A percentile compares a stretch with the other conserved stretches of the same genome.
Evolutionary conservation across 257 asterid genomes (phyloP).

Genomic region (Fraxinus anomala): DNA sequence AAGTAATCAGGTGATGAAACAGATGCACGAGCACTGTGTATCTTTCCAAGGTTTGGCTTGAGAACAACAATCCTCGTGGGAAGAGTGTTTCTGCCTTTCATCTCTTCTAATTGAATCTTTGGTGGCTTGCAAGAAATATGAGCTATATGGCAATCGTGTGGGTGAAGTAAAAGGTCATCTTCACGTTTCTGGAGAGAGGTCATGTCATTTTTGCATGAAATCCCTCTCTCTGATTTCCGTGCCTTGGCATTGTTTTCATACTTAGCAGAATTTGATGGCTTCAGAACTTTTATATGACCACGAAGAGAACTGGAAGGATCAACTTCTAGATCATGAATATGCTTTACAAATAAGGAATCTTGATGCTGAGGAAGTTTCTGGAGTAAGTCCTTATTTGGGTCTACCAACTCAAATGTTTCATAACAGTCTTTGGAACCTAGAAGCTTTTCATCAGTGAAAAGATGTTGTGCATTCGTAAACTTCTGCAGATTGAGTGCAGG

Average conservation of each 20-base stretch:
- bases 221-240: conserved; percentile 48
- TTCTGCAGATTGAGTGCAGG: conserved; percentile 56
- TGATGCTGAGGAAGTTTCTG: conserved; percentile 52
- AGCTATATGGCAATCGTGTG: conserved; percentile 43
- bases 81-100: conserved; percentile 35
- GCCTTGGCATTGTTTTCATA: conserved; percentile 48
- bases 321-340: conserved; percentile 47
- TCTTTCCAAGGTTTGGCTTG: conserved; percentile 71
- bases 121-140: conserved; percentile 36
- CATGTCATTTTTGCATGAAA: conserved; percentile 33
- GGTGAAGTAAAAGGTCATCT: conserved; percentile 75
- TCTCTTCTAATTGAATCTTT: conserved; percentile 43
- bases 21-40: conserved; percentile 38
- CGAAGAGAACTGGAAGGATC: conserved; percentile 47
- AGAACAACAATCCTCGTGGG: conserved; percentile 81
- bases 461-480: conserved; percentile 52
- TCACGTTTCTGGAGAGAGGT: conserved; percentile 52
- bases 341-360: conserved; percentile 47
- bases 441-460: conserved; percentile 46
- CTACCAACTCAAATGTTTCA: conserved; percentile 54
- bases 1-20: conserved; percentile 46
- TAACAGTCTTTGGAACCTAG: conserved; percentile 51
- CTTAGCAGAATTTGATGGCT: conserved; percentile 48
- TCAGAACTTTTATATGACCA: conserved; percentile 48
- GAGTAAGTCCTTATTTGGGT: conserved; percentile 52